A percentile compares a stretch with the other conserved stretches of the same genome.
These are phyloP conservation scores for Coemansia sp. DNA, from an alignment of 192 early-diverging fungal species.

Conservation along the genomic window DNA sequence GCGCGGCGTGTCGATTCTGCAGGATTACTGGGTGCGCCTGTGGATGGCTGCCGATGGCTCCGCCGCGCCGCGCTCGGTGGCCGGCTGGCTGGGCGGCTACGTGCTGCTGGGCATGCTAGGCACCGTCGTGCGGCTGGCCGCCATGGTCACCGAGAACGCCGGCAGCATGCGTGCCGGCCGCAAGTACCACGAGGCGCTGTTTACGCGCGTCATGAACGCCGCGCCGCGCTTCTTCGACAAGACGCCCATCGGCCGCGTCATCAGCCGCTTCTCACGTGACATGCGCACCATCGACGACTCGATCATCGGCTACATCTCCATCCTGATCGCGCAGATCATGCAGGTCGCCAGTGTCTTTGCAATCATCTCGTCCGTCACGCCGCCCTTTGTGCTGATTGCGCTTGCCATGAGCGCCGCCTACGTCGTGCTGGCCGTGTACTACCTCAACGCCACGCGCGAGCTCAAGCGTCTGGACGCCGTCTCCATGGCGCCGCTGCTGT, in stretches of 20 bases:
- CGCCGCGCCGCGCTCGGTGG: constrained; percentile 5
- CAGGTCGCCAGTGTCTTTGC: constrained; percentile 59
- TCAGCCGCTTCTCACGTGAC: constrained; percentile 88
- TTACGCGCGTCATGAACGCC: constrained; percentile 64
- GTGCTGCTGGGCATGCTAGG: constrained; percentile 55
- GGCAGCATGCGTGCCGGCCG: constrained; percentile 57
- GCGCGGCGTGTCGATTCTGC: constrained; percentile 50
- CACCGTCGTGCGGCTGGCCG: constrained; percentile 40
- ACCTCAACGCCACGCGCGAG: constrained; percentile 78
- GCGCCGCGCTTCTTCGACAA: constrained; percentile 87
- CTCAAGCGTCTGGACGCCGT: constrained; percentile 85
- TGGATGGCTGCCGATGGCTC: constrained; percentile 48
- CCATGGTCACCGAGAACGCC: constrained; percentile 19
- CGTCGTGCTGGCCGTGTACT: constrained; percentile 64
- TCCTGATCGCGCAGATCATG: constrained; percentile 56
- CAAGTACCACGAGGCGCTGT: constrained; percentile 57
- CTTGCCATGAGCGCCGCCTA: constrained; percentile 59
- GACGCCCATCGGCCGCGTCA: constrained; percentile 84
- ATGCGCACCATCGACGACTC: constrained; percentile 78
- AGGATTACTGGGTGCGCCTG: constrained; percentile 65
- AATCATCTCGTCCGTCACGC: constrained; percentile 65
- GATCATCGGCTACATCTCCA: constrained; percentile 53
- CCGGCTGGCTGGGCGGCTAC: constrained; percentile 64
- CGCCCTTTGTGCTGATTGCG: constrained; percentile 71
- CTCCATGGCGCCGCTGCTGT: constrained; percentile 71